Base-by-base conservation (phyloP, 2,329 filamentous ascomycete species). In the Biscogniauxia mediterranea region DNA sequence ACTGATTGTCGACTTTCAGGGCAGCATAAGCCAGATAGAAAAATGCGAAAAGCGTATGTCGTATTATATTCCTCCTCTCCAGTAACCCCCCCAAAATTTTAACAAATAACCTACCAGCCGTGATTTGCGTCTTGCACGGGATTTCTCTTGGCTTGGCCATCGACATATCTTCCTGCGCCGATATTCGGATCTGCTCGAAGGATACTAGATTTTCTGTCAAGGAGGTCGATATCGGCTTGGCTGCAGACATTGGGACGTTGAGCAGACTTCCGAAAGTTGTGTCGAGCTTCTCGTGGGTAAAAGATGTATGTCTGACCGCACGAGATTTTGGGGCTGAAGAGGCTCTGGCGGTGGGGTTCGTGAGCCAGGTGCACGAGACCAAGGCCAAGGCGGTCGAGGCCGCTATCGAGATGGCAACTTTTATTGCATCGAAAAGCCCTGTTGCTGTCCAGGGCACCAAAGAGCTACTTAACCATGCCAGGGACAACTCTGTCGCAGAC, bases 11-110 rank as follows among this genome's bases (percentile, higher is more conserved):
- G 87, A 92, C 64, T 96, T 97, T 75, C 95, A 99, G 76, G 83
- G 84, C 56, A 90, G 88, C 70, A 87, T 99, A 64, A 83, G 82
- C 1, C 83, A 87, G 15, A 79, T 96, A 57, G 94, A 97, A 75
- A 87, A 84, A 68, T 98, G 94, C 77, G 91, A 95, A 78, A 98
- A 98, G 78, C 92, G 87, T 89, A 76, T 68, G 85, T 80, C 42
- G 2, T 51, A 52, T 60, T 17, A 51, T 46, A 21, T 2, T 26
- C 49, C 2, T 32, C 15, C 49, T 56, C 8, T 19, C 25, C 17
- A 9, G 17, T 19, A 54, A 5, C n/a, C n/a, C n/a, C n/a, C n/a
- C n/a, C n/a, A n/a, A n/a, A n/a, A n/a, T n/a, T n/a, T n/a, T 9
- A 23, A 23, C 20, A 26, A 52, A 21, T 8, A 25, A 53, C 59